These are phyloP conservation scores for Paraphoma chrysanthemicola DNA, from an alignment of 2,329 filamentous ascomycete species.

Conservation along the genomic window DNA sequence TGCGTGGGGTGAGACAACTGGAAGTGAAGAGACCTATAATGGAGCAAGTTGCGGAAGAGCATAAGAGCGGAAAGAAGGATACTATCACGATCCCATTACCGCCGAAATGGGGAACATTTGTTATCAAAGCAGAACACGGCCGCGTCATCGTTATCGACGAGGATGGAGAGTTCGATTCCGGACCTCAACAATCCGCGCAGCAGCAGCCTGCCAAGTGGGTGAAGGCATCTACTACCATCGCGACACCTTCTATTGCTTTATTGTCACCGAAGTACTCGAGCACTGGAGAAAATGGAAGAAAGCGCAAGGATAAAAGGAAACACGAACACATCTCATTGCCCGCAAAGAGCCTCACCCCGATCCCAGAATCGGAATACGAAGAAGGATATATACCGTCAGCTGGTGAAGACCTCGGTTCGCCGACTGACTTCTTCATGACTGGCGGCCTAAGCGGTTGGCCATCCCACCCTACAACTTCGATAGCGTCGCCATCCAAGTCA, in stretches of 20 bases:
- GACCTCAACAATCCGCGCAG: conserved; percentile 6
- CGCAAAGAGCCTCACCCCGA: conserved; percentile 9
- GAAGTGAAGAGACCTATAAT: conserved; percentile 5
- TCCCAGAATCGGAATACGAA: conserved; percentile 19
- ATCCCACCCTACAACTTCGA: conserved; percentile 3
- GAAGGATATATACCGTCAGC: conserved; percentile 1
- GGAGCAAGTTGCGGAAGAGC: background rate
- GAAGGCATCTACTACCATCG: conserved; percentile 9
- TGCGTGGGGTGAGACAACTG: conserved; percentile 14
- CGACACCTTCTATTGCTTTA: background rate
- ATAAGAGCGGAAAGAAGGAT: conserved; percentile 7
- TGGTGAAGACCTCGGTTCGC: conserved; percentile 11
- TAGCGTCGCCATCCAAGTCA: background rate
- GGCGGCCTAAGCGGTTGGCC: conserved; percentile 23
- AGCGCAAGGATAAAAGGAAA: background rate
- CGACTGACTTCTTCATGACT: conserved; percentile 31
- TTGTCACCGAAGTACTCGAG: background rate
- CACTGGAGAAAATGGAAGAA: too few relatives aligned
- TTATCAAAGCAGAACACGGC: conserved; percentile 33
- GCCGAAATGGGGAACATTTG: conserved; percentile 26
- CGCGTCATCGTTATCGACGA: conserved; percentile 35
- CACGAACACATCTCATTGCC: background rate
- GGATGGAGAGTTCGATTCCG: conserved; percentile 36
- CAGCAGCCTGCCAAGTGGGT: conserved; percentile 10
- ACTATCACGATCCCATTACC: conserved; percentile 25